A percentile compares a stretch with the other conserved stretches of the same genome.
Evolutionary conservation across 148 eudicot species (phyloP).

Genomic region (Selenicereus undatus): DNA sequence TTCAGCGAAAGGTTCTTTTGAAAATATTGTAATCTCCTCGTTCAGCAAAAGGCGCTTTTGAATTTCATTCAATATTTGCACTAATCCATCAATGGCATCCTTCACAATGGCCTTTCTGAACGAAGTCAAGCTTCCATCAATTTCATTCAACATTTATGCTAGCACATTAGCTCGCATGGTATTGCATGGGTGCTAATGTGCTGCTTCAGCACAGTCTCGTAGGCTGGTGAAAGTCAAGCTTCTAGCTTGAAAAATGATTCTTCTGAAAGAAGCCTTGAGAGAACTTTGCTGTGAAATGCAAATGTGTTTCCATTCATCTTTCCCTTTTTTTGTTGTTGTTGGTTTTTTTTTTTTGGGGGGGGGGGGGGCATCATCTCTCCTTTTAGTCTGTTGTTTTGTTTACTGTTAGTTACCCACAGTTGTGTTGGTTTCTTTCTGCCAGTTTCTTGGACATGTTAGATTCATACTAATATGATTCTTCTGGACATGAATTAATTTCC

Average conservation of each 20-base stretch:
- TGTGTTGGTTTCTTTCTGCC: not conserved
- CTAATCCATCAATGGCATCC: too few relatives aligned
- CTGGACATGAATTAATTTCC: slow-evolving; percentile 15
- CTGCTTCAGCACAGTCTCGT: too few relatives aligned
- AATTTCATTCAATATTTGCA: not conserved
- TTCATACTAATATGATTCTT: slow-evolving; percentile 14
- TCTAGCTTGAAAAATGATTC: too few relatives aligned
- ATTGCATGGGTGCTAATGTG: too few relatives aligned
- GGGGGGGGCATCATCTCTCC: not conserved
- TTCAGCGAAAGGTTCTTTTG: not conserved
- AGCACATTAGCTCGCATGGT: not conserved
- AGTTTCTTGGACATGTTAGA: not conserved
- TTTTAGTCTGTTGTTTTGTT: not conserved
- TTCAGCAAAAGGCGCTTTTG: not conserved
- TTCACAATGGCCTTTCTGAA: too few relatives aligned
- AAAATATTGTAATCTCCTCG: too few relatives aligned
- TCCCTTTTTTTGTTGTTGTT: too few relatives aligned
- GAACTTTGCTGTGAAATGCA: not conserved
- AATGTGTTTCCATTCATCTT: not conserved
- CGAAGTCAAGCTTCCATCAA: too few relatives aligned
- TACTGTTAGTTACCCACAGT: not conserved
- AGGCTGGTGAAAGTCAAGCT: too few relatives aligned
- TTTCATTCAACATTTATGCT: too few relatives aligned
- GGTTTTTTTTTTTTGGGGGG: too few relatives aligned
- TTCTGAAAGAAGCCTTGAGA: not conserved